phyloP scores from a whole-genome alignment of 257 asterid species.

The Solanum microdontum region DNA sequence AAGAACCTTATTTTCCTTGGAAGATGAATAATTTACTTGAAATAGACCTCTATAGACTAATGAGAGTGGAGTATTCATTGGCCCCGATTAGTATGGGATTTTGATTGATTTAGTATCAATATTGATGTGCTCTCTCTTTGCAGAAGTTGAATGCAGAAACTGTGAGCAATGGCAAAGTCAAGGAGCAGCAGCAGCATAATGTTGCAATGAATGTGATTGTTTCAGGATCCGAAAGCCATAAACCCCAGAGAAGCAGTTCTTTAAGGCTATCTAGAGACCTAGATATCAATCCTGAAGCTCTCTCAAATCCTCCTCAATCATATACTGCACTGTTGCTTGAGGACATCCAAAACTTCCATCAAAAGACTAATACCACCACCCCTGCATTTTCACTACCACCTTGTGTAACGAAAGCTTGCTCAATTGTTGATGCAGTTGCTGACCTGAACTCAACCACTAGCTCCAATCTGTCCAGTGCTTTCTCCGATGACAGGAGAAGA shows the following conservation, averaged over 20 bases:
- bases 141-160: conserved; percentile 41
- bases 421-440: conserved; percentile 94
- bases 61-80: neutral
- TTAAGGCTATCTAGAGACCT: conserved; percentile 66
- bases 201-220: conserved; percentile 36
- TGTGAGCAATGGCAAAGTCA: conserved; percentile 8
- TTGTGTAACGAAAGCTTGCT: conserved; percentile 78
- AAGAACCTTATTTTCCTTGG: neutral
- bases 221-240: conserved; percentile 34
- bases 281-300: conserved; percentile 52
- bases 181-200: conserved; percentile 20
- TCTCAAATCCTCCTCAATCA: conserved; percentile 43
- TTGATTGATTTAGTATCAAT: neutral
- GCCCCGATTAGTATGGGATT: neutral
- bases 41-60: neutral
- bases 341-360: conserved; percentile 95
- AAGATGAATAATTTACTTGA: neutral
- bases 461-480: conserved; percentile 24
- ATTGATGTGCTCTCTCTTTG: neutral
- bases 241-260: conserved; percentile 54
- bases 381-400: conserved; percentile 51
- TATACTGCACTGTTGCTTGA: conserved; percentile 73
- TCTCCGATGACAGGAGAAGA: conserved; percentile 29
- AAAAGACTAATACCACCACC: conserved; percentile 34
- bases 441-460: conserved; percentile 76